Evolutionary conservation across 495 filamentous ascomycete species (phyloP), one percentile per base, ranked within the genome.

Genomic region (Rhizodiscina lignyota): DNA sequence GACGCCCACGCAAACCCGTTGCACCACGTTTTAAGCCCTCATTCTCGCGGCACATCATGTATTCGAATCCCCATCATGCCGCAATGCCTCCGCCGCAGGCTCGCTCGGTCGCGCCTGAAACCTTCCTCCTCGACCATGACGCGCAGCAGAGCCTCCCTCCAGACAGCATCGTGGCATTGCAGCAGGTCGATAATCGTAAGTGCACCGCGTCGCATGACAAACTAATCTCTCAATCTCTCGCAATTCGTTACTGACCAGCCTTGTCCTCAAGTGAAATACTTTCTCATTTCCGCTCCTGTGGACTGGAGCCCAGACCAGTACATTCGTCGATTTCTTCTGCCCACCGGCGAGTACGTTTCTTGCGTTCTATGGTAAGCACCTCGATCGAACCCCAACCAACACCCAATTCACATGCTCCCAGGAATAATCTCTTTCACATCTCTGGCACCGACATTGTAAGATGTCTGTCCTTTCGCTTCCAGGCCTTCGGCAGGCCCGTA

Each of bases 401-500:
- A 10, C 17, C 10, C 30, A 6, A 11, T 32, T 32, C 11, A 27
- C 35, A 34, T 35, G 4, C 23, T n/a, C 35, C 27, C 46, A 86
- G 80, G 83, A 94, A 83, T 63, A 96, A 94, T 54, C 81, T 97
- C 46, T 97, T 96, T 58, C 91, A 97, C 62, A 91, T 97, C 47
- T 94, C 89, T 21, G 89, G 89, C 42, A 97, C 89, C 42, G 89
- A 97, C 58, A 97, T 97, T 48, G 89, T 97, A 34, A 74, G 91
- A 71, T 96, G 91, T 48, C 74, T 97, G 22, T 89, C 91, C 17
- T 97, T 97, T 63, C 74, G 89, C 51, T 97, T 97, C 64, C 87
- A 96, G 58, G 89, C 89, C 30, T 97, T 97, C 45, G 89, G 89
- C 37, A 82, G 89, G 27, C 89, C 89, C 2, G 89, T 97, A 24